Evolutionary conservation across 768 basidiomycete species (phyloP).

Genomic region (Lactarius pseudohatsudake): DNA sequence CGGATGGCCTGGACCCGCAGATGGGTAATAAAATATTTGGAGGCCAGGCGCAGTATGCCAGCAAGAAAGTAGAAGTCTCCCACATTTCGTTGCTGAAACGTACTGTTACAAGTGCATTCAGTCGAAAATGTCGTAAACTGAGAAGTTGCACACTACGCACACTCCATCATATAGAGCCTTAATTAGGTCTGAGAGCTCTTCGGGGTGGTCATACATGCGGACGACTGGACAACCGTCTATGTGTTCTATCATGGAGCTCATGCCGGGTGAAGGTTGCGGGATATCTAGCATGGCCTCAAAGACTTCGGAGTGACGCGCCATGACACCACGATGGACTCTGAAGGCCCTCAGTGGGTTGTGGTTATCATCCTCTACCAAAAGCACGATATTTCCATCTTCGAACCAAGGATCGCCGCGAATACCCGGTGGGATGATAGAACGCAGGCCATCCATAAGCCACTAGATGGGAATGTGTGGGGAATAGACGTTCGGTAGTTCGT

Average conservation of each 20-base stretch:
- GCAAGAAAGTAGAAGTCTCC: slow-evolving; percentile 59
- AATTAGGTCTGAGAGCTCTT: slow-evolving; percentile 51
- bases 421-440: slow-evolving; percentile 14
- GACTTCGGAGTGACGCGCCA: slow-evolving; percentile 56
- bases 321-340: slow-evolving; percentile 48
- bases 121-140: slow-evolving; percentile 9
- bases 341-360: slow-evolving; percentile 41
- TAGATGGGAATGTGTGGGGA: background rate
- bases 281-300: slow-evolving; percentile 56
- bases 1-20: slow-evolving; percentile 53
- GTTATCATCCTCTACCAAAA: slow-evolving; percentile 40
- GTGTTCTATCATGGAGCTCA: slow-evolving; percentile 35
- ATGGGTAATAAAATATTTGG: slow-evolving; percentile 57
- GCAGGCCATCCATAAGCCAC: slow-evolving; percentile 12
- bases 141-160: slow-evolving; percentile 39
- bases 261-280: slow-evolving; percentile 38
- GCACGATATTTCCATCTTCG: slow-evolving; percentile 58
- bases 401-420: slow-evolving; percentile 52
- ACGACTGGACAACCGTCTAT: slow-evolving; percentile 52
- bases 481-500: background rate
- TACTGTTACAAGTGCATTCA: slow-evolving; percentile 33
- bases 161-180: slow-evolving; percentile 56
- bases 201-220: slow-evolving; percentile 51
- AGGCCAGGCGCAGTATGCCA: slow-evolving; percentile 56
- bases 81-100: slow-evolving; percentile 41